Percentiles rank a stretch among this genome's conserved stretches.
Evolutionary conservation across 1,139 yeast species (phyloP).

Genomic region (Lodderomyces pseudojiufengensis): DNA sequence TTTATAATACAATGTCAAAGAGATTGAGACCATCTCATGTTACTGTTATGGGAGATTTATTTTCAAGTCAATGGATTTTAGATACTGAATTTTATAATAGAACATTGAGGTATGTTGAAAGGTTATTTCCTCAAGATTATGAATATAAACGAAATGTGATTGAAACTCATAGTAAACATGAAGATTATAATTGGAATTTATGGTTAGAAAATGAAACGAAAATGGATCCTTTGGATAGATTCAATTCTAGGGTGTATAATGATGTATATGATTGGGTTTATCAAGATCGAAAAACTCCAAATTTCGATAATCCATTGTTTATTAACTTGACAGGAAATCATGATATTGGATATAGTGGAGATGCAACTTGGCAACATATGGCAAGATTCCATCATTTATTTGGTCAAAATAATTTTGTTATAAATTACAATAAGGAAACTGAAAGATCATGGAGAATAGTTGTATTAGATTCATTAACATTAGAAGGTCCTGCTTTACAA

Average conservation of each 20-base stretch:
- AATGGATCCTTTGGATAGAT: slow-evolving; percentile 40
- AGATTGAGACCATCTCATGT: slow-evolving; percentile 74
- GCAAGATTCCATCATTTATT: slow-evolving; percentile 68
- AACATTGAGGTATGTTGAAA: slow-evolving; percentile 63
- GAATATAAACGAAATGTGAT: slow-evolving; percentile 48
- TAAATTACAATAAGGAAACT: slow-evolving; percentile 60
- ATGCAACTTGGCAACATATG: slow-evolving; percentile 89
- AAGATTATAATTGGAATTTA: slow-evolving; percentile 52
- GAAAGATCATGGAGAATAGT: slow-evolving; percentile 79
- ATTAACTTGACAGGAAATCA: slow-evolving; percentile 91
- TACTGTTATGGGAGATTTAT: slow-evolving; percentile 87
- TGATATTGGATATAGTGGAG: slow-evolving; percentile 94
- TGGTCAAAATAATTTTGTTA: slow-evolving; percentile 82
- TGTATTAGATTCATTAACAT: slow-evolving; percentile 73
- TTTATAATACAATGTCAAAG: slow-evolving; percentile 59
- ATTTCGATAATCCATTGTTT: slow-evolving; percentile 50
- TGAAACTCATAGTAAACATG: slow-evolving; percentile 44
- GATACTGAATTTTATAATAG: slow-evolving; percentile 83
- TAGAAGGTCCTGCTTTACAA: slow-evolving; percentile 90
- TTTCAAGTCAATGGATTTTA: slow-evolving; percentile 93
- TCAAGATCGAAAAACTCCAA: slow-evolving; percentile 29
- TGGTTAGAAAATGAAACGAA: slow-evolving; percentile 39
- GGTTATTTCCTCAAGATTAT: slow-evolving; percentile 57
- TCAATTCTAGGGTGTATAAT: slow-evolving; percentile 48
- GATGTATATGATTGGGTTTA: slow-evolving; percentile 67